Evolutionary conservation across 2,329 filamentous ascomycete genomes (phyloP), one percentile per base, ranked within the genome.

Genomic region (Myriosclerotinia duriaeana): DNA sequence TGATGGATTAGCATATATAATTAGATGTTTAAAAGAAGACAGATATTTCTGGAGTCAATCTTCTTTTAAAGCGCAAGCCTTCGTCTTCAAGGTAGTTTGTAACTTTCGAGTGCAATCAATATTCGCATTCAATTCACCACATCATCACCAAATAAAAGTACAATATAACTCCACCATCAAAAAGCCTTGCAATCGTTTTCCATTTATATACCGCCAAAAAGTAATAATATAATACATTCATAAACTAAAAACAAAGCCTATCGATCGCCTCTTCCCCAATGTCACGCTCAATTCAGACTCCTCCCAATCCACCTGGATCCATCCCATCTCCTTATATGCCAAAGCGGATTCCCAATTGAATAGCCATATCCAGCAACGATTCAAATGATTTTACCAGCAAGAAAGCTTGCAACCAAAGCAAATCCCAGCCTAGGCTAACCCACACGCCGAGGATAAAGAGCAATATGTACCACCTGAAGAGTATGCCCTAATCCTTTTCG

Each of bases 311-410:
- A 44, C 46, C 38, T 44, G 53, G 36, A 52, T 61, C 26, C 36
- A 46, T 61, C 50, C 48, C 36, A 30, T 61, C 50, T 65, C 26
- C 22, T 46, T 53, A 38, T 65, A 65, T 65, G 64, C 55, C 48
- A 65, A 65, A 65, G 55, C 38, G 22, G 54, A 38, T 53, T 61
- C 40, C 56, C 48, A 61, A 53, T 36, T 36, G 64, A 53, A 65
- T 44, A 65, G 64, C 64, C 50, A 65, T 53, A 65, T 65, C 54
- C 55, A 61, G 64, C 48, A 65, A 61, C 55, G 38, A 65, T 61
- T 53, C 48, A 65, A 53, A 34, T 59, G 42, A 46, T 59, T 56
- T 7, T 40, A 48, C 40, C 48, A 44, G 17, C 40, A 40, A 46
- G n/a, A 26, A 56, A 64, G 53, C 52, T 15, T 56, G 52, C 52